A percentile compares a stretch with the other conserved stretches of the same genome.
Evolutionary conservation across 768 basidiomycete genomes (phyloP).

Genomic region (Hirschioporus abietinus): DNA sequence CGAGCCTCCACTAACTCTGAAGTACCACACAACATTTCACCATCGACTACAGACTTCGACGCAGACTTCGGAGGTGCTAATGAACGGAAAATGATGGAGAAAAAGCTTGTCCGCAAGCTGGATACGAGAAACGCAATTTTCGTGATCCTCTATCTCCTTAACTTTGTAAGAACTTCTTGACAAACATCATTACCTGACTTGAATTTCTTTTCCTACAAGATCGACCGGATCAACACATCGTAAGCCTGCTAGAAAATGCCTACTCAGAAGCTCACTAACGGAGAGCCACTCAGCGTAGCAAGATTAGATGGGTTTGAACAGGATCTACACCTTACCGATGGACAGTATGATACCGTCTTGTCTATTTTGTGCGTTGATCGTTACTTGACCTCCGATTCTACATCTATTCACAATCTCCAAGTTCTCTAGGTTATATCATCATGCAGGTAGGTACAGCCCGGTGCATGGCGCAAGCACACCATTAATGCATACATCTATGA

Average conservation of each 20-base stretch:
- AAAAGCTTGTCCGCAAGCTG: constrained; percentile 37
- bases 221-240: constrained; percentile 71
- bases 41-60: constrained; percentile 16
- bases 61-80: constrained; percentile 33
- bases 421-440: constrained; percentile 19
- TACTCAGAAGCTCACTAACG: background rate
- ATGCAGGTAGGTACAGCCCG: constrained; percentile 16
- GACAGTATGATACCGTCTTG: constrained; percentile 20
- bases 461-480: background rate
- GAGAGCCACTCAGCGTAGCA: constrained; percentile 7
- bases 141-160: constrained; percentile 41
- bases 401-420: background rate
- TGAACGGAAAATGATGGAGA: constrained; percentile 34
- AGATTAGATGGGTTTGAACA: constrained; percentile 21
- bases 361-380: constrained; percentile 19
- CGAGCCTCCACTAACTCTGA: background rate
- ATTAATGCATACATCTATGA: background rate
- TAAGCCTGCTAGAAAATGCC: constrained; percentile 24
- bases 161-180: constrained; percentile 27
- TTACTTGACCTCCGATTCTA: background rate
- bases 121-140: constrained; percentile 39
- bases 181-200: background rate
- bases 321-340: constrained; percentile 20
- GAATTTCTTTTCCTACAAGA: constrained; percentile 27
- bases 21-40: background rate